Percentiles rank a stretch among this genome's conserved stretches.
These are phyloP conservation scores for Metschnikowia matae DNA, from an alignment of 805 yeast species.

Conservation along the genomic window DNA sequence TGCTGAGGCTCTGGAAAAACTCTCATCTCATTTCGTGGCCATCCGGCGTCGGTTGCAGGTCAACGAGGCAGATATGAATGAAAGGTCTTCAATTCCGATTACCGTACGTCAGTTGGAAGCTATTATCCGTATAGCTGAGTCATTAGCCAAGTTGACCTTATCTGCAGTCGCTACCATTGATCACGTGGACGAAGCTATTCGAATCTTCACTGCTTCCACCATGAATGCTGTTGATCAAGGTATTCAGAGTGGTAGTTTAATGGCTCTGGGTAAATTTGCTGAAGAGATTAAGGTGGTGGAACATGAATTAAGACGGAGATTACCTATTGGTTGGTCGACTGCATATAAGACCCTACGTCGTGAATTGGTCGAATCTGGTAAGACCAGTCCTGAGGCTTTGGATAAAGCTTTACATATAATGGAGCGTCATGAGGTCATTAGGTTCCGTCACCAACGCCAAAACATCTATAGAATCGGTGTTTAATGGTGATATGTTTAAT, in stretches of 20 bases:
- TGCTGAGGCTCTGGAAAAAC: conserved; percentile 82
- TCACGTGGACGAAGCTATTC: conserved; percentile 93
- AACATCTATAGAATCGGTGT: conserved; percentile 18
- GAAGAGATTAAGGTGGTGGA: conserved; percentile 78
- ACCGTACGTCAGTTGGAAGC: conserved; percentile 98
- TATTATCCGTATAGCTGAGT: conserved; percentile 90
- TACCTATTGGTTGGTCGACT: conserved; percentile 96
- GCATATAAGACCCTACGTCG: conserved; percentile 76
- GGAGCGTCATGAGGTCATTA: conserved; percentile 84
- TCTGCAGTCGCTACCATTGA: conserved; percentile 79
- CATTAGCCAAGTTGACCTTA: conserved; percentile 81
- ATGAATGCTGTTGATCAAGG: conserved; percentile 89
- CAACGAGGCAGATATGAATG: conserved; percentile 77
- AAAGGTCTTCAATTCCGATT: conserved; percentile 92
- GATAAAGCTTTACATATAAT: conserved; percentile 78
- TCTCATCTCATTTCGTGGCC: conserved; percentile 88
- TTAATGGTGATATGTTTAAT: not conserved
- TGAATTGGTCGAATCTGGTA: conserved; percentile 70
- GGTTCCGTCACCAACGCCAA: conserved; percentile 68
- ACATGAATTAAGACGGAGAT: conserved; percentile 77
- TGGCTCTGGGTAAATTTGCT: conserved; percentile 55
- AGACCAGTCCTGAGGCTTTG: conserved; percentile 64
- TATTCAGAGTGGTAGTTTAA: conserved; percentile 38
- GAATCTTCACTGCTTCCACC: conserved; percentile 93
- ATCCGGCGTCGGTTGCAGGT: conserved; percentile 80